Base-by-base conservation (phyloP, 768 basidiomycete genomes). In the Pholiota conissans region DNA sequence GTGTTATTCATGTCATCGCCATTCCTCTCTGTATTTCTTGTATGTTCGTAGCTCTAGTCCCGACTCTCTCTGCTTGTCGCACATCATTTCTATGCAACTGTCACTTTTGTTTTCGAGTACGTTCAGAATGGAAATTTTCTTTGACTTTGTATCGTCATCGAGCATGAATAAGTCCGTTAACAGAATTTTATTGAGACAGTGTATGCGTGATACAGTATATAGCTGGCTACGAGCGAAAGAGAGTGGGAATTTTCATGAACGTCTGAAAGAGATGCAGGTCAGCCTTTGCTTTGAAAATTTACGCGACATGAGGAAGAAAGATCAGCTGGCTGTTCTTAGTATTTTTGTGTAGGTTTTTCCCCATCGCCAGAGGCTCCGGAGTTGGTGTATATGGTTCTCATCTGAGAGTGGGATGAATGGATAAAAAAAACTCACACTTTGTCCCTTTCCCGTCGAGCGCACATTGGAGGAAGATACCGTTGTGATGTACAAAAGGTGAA, bases 271-370 rank as follows among this genome's bases (percentile, higher is more conserved):
- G 42, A 20, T 27, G 16, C 29, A 18, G 20, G 55, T 56, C 35
- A 56, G 48, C 29, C 22, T 37, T 10, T 2, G 9, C 0, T 22
- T 11, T n/a, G 20, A 45, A 45, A 20, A 49, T 22, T 16, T 20
- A 16, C 26, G 13, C 29, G 9, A 58, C 22, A 22, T 54, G 30
- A 53, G 51, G 29, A 48, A 53, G 29, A 59, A 56, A 57, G 63
- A 70, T 84, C 82, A 83, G 81, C 73, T 84, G 81, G 81, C 82
- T 82, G 81, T 82, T 82, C 81, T 84, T 82, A 82, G 82, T 82
- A 73, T 79, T 79, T 67, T 77, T 69, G 42, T 65, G 42, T 71
- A 63, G 65, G 61, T 57, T 64, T 66, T 76, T 79, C 79, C 74
- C 72, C 80, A 79, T 74, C 66, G 75, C 75, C 73, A 67, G 24